phyloP scores from a whole-genome alignment of 805 yeast genomes.

The Jamesozyma spencerorum region DNA sequence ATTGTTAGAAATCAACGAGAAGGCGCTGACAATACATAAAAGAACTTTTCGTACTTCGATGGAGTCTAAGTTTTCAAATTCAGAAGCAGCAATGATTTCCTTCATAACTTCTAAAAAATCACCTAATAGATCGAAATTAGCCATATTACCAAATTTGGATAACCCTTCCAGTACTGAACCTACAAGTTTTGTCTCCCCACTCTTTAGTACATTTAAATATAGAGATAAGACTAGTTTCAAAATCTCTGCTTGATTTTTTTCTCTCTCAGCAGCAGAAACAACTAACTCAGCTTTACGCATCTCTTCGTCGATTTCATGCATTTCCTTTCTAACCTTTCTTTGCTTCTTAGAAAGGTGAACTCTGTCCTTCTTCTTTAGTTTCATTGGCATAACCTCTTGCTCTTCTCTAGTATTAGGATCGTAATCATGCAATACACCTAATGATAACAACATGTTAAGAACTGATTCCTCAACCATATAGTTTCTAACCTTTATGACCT shows the following conservation, averaged over 20 bases:
- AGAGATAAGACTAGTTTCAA: constrained; percentile 61
- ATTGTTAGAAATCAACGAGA: constrained; percentile 73
- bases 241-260: constrained; percentile 73
- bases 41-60: constrained; percentile 61
- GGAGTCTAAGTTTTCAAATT: constrained; percentile 38
- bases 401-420: constrained; percentile 53
- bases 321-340: constrained; percentile 77
- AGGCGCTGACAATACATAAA: constrained; percentile 81
- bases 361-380: constrained; percentile 74
- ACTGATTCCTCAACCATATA: constrained; percentile 80
- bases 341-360: constrained; percentile 88
- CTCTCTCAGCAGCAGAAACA: constrained; percentile 80
- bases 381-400: constrained; percentile 36
- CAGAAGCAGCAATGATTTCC: constrained; percentile 57
- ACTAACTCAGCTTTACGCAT: constrained; percentile 79
- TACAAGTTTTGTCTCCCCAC: constrained; percentile 53
- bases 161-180: constrained; percentile 88
- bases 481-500: constrained; percentile 62
- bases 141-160: constrained; percentile 83
- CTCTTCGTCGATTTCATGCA: constrained; percentile 82
- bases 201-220: constrained; percentile 68
- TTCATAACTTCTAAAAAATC: constrained; percentile 84
- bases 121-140: constrained; percentile 85
- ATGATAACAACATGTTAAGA: constrained; percentile 58
- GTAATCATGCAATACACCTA: constrained; percentile 58